Conservation (phyloP, 2,329 filamentous ascomycete species). For the Cytospora mali region DNA sequence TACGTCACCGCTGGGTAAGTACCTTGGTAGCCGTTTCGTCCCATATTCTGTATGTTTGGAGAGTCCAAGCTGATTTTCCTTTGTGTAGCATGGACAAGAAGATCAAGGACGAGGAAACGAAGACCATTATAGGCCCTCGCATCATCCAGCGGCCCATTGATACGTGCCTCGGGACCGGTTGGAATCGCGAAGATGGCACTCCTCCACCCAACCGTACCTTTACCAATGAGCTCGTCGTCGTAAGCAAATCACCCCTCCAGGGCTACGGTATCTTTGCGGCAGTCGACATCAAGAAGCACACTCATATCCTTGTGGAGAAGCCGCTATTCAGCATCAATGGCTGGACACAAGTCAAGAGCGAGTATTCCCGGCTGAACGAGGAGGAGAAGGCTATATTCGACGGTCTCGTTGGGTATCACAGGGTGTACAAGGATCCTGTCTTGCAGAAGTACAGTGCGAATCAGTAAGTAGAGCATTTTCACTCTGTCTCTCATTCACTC, state of each 20-base stretch:
- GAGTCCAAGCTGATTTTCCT: neutral
- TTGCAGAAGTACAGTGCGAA: slow-evolving; percentile 50
- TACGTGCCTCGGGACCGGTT: slow-evolving; percentile 10
- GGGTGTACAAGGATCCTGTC: slow-evolving; percentile 35
- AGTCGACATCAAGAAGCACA: slow-evolving; percentile 40
- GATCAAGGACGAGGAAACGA: neutral
- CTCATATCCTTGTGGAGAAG: slow-evolving; percentile 49
- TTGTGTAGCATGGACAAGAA: neutral
- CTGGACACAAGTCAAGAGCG: slow-evolving; percentile 36
- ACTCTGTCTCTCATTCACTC: neutral
- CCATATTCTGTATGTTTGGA: neutral
- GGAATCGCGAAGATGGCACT: neutral
- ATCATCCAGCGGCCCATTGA: slow-evolving; percentile 7
- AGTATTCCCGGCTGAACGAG: slow-evolving; percentile 41
- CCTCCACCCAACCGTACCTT: slow-evolving; percentile 32
- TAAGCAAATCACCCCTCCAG: slow-evolving; percentile 45
- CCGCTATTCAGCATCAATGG: slow-evolving; percentile 43
- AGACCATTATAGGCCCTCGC: slow-evolving; percentile 5
- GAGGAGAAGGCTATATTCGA: slow-evolving; percentile 39
- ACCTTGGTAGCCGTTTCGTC: no score
- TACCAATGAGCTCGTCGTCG: slow-evolving; percentile 44
- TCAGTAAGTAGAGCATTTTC: slow-evolving; percentile 40
- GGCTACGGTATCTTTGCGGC: slow-evolving; percentile 53
- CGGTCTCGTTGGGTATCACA: slow-evolving; percentile 42
- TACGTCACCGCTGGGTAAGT: slow-evolving; percentile 8